Conservation (phyloP, 148 eudicot species). For the Spergularia marina region DNA sequence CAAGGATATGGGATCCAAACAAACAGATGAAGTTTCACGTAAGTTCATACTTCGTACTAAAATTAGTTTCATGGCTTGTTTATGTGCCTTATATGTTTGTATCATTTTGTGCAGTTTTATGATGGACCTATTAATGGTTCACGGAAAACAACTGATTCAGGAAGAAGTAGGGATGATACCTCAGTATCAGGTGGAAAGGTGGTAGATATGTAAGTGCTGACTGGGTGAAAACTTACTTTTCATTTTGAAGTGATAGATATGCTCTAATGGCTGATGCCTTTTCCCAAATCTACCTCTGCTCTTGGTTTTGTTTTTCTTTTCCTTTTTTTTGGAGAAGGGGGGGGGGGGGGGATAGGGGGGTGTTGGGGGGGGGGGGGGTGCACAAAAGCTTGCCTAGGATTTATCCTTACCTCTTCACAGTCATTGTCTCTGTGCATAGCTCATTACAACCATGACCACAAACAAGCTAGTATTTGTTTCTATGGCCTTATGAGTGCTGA, state of each 20-base stretch:
- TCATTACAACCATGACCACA: background rate
- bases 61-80: constrained; percentile 1
- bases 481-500: background rate
- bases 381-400: too few relatives aligned
- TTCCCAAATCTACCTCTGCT: background rate
- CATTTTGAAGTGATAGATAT: background rate
- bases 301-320: too few relatives aligned
- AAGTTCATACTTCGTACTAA: constrained; percentile 12
- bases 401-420: background rate
- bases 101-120: constrained; percentile 45
- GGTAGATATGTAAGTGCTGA: constrained; percentile 27
- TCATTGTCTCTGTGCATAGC: background rate
- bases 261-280: background rate
- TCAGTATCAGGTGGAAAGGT: constrained; percentile 24
- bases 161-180: constrained; percentile 16
- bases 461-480: background rate
- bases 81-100: constrained; percentile 13
- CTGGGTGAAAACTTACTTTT: constrained; percentile 26
- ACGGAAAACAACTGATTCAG: constrained; percentile 26
- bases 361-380: too few relatives aligned
- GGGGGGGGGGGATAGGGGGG: too few relatives aligned
- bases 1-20: constrained; percentile 69
- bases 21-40: constrained; percentile 73
- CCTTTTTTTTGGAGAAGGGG: background rate
- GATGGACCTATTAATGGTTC: constrained; percentile 60